Base-by-base conservation (phyloP, 2,329 filamentous ascomycete genomes). In the Sordariomycetes sp. region DNA sequence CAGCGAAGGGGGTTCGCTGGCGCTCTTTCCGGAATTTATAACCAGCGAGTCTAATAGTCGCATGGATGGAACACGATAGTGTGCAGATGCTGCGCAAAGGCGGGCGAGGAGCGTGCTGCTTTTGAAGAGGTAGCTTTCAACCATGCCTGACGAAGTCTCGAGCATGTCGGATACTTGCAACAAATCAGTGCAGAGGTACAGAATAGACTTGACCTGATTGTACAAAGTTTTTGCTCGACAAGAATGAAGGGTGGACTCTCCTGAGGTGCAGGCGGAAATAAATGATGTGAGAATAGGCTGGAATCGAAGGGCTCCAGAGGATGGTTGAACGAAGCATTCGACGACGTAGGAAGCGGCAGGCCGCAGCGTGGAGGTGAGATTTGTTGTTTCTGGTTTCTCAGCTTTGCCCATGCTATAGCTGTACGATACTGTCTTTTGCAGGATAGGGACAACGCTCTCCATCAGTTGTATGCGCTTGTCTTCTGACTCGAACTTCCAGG, bases 1-100 rank as follows among this genome's bases (percentile, higher is more conserved):
- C n/a, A 98, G 68, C 6, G 90, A 95, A n/a, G 86, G 85, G 1
- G 88, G 86, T 45, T 95, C 87, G n/a, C 68, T 70, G 20, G 71
- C 61, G 12, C 68, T 63, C 40, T 75, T 75, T 17, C 79, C 75
- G 17, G 82, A 80, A 43, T 73, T 79, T 28, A 79, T 68, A 19
- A 94, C 77, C 14, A 94, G 60, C 9, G 79, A 74, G 40, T 87
- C 79, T 7, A 94, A 63, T 3, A 95, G 62, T 18, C 70, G 66
- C 21, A 88, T 69, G 2, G 82, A 73, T 3, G 79, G 70, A 11
- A 68, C 64, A 45, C 74, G 77, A 55, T 84, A 86, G 7, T 61
- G 56, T 39, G 83, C 75, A 40, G 79, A 73, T 2, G 74, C 68
- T 3, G 82, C 83, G 51, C 84, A 90, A 2, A 94, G 61, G 32